Conservation (phyloP, 208 protist genomes). For the Porcisia hertigi region DNA sequence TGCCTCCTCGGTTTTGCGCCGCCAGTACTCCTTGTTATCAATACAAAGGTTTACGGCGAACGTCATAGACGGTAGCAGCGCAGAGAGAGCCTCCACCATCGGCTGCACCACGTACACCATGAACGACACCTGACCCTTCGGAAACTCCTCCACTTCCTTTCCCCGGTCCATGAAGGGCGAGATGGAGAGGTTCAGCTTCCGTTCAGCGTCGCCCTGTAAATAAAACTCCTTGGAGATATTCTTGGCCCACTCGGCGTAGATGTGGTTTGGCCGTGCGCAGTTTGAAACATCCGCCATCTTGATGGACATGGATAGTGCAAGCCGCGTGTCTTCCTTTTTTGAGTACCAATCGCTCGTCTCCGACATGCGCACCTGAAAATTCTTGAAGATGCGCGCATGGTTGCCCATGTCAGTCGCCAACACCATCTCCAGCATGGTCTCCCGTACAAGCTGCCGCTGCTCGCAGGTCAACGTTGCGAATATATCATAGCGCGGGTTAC, state of each 20-base stretch:
- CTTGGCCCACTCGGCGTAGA: conserved; percentile 91
- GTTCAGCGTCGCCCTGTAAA: conserved; percentile 92
- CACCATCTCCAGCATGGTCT: conserved; percentile 92
- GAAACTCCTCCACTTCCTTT: conserved; percentile 79
- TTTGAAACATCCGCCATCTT: conserved; percentile 96
- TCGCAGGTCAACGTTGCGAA: conserved; percentile 76
- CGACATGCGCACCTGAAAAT: conserved; percentile 76
- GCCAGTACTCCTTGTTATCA: conserved; percentile 89
- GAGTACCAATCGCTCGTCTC: conserved; percentile 74
- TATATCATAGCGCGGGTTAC: conserved; percentile 81
- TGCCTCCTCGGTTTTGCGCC: conserved; percentile 44
- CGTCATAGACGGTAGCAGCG: conserved; percentile 78
- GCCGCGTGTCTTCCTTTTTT: conserved; percentile 81
- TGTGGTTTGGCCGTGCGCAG: conserved; percentile 82
- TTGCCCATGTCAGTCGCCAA: conserved; percentile 94
- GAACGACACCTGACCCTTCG: conserved; percentile 91
- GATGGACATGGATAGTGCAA: conserved; percentile 92
- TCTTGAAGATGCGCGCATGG: conserved; percentile 90
- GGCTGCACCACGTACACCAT: conserved; percentile 93
- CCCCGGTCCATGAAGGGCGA: conserved; percentile 94
- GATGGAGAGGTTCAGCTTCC: conserved; percentile 68
- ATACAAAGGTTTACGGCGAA: conserved; percentile 80
- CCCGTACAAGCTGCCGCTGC: conserved; percentile 78
- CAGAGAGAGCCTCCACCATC: conserved; percentile 85
- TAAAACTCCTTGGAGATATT: conserved; percentile 94